A percentile compares a stretch with the other conserved stretches of the same genome.
These are phyloP conservation scores for Parathielavia appendiculata DNA, from an alignment of 495 filamentous ascomycete species.

Conservation along the genomic window DNA sequence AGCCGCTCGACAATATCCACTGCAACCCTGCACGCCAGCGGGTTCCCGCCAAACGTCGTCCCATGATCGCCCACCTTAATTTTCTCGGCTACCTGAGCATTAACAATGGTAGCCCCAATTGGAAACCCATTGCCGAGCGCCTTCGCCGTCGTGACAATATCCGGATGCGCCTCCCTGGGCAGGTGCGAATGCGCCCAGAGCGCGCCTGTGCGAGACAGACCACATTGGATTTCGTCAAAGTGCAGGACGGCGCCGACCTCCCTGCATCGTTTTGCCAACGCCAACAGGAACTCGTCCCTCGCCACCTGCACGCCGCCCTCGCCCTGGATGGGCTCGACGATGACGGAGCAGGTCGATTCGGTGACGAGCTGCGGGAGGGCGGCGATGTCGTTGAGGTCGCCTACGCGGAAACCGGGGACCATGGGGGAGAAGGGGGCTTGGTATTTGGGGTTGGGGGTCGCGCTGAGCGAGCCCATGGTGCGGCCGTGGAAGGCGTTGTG, in stretches of 20 bases:
- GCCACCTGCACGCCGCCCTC: constrained; percentile 90
- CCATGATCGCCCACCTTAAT: constrained; percentile 93
- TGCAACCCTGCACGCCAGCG: constrained; percentile 75
- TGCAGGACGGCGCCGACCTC: constrained; percentile 85
- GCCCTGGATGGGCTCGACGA: constrained; percentile 95
- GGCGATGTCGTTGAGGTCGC: constrained; percentile 74
- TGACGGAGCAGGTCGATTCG: constrained; percentile 84
- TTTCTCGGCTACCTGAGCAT: constrained; percentile 65
- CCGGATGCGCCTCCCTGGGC: constrained; percentile 77
- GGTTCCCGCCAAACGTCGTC: constrained; percentile 96
- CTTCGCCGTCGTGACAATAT: constrained; percentile 91
- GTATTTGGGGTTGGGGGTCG: constrained; percentile 98
- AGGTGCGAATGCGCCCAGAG: constrained; percentile 82
- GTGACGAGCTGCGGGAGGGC: constrained; percentile 68
- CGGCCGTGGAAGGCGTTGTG: constrained; percentile 89
- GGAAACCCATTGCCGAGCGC: constrained; percentile 92
- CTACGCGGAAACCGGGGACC: constrained; percentile 87
- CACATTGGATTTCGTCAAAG: constrained; percentile 97
- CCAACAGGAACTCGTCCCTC: constrained; percentile 69
- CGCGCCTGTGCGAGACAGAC: constrained; percentile 74
- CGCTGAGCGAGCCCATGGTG: constrained; percentile 86
- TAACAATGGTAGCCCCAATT: constrained; percentile 91
- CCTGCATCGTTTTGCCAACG: constrained; percentile 72
- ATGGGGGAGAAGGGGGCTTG: constrained; percentile 92
- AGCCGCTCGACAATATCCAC: constrained; percentile 77